phyloP scores from a whole-genome alignment of 2,329 filamentous ascomycete genomes.

The Berkeleyomyces basicola region DNA sequence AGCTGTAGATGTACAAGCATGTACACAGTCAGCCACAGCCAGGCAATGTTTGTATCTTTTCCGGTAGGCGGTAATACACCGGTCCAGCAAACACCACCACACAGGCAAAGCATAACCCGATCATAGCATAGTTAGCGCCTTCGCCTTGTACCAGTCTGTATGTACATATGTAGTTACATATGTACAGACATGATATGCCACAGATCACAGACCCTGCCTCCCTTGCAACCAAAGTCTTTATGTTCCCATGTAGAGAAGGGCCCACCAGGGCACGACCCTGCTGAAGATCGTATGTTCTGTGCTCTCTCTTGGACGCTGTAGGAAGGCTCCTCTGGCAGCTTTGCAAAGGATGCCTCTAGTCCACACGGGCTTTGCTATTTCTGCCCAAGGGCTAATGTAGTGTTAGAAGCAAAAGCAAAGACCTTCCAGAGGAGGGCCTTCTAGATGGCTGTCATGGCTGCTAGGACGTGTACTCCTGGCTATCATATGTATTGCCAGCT shows the following conservation, averaged over 20 bases:
- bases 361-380: not conserved
- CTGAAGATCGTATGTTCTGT: not conserved
- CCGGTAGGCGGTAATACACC: too few relatives aligned
- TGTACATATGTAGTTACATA: too few relatives aligned
- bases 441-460: not conserved
- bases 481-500: not conserved
- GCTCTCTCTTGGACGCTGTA: not conserved
- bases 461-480: not conserved
- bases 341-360: too few relatives aligned
- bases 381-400: not conserved
- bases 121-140: too few relatives aligned
- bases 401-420: not conserved
- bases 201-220: not conserved
- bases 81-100: not conserved
- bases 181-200: too few relatives aligned
- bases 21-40: too few relatives aligned
- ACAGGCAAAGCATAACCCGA: not conserved
- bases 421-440: not conserved
- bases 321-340: not conserved
- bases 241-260: not conserved
- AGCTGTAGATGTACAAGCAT: too few relatives aligned
- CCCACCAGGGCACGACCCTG: not conserved
- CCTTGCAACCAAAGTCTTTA: not conserved
- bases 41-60: too few relatives aligned
- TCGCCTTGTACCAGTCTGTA: too few relatives aligned